Evolutionary conservation across 192 early-diverging fungal species (phyloP), one percentile per base, ranked within the genome.

Genomic region (Umbelopsis vinacea): DNA sequence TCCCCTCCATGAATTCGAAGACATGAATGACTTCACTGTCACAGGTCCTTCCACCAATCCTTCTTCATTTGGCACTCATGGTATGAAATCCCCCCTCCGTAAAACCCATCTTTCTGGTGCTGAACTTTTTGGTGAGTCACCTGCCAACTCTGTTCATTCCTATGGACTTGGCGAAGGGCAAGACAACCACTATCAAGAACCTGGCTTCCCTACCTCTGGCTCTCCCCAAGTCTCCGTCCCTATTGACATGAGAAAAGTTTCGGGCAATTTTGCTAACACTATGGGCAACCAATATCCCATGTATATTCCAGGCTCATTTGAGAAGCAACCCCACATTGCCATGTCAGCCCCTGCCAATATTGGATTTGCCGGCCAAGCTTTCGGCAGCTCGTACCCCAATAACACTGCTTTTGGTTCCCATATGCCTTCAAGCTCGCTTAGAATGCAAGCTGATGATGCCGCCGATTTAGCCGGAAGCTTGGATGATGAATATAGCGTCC

Each of bases 381-480:
- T 63, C 52, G 72, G 76, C 52, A 70, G 70, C 40, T 11, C 8
- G 69, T 78, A 77, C 69, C 68, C 74, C 7, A 76, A 77, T 55
- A 75, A 75, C 70, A 79, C 84, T 70, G 79, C 80, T 50, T 79
- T 81, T 6, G 78, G 80, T 38, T 75, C 71, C 70, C 71, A 80
- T 26, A 71, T 77, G 66, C 73, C 74, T 66, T 46, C 53, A 6
- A 63, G 15, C 19, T 78, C 66, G 22, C 33, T 47, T 26, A 67
- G 68, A 21, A 45, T 46, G 66, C 52, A 33, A 35, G 69, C 60
- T 45, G 52, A 24, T 55, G 63, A 19, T 37, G 33, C 57, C 3
- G 15, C 57, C 17, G 57, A 63, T 45, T 69, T 24, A 50, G 66
- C 69, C 37, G 45, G 57, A 29, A 83, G 73, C 57, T 82, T 54